Base-by-base conservation (phyloP, 2,329 filamentous ascomycete genomes). In the Penicillium sp. region DNA sequence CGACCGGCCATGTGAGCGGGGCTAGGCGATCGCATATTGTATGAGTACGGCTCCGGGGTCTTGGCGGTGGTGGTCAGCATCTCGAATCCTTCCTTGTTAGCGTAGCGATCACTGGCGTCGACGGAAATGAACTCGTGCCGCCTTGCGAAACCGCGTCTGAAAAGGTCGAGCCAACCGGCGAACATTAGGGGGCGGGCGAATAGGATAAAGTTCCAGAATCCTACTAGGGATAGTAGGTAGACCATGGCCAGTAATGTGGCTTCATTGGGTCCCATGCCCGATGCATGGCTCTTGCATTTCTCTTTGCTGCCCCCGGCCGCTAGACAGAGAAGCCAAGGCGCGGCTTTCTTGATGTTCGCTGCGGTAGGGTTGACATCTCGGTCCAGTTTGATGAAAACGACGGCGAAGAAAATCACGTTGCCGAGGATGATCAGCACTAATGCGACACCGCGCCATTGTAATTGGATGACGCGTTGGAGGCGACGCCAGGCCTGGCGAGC, bases 401-500 rank as follows among this genome's bases (percentile, higher is more conserved):
- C 81, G 2, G 93, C 88, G 75, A 98, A 97, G 81, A 96, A 96
- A 68, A 97, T 87, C 60, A 98, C 91, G 71, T 98, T 93, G 58
- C 86, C 84, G 56, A 97, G 84, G 65, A 98, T 96, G 71, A 97
- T 89, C 52, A 96, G 80, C 14, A 97, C 92, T 59, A 98, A 90
- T 44, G 87, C 85, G 58, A 97, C 93, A 45, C 93, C 93, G 65
- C 93, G 86, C 95, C 95, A 99, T 75, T 99, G 95, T 4, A 98
- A 84, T 71, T 90, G 86, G 37, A 99, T 84, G 19, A 98, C 92
- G 64, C 92, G 89, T 62, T 87, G 87, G 37, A 99, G 85, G 66
- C 95, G 87, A 61, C 90, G 87, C 71, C 96, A 97, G 2, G 96
- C 91, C 68, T 96, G 92, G 53, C 90, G 86, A 11, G 93, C 91